These are phyloP conservation scores for Helicocarpus griseus DNA, from an alignment of 2,329 filamentous ascomycete species.

Conservation along the genomic window DNA sequence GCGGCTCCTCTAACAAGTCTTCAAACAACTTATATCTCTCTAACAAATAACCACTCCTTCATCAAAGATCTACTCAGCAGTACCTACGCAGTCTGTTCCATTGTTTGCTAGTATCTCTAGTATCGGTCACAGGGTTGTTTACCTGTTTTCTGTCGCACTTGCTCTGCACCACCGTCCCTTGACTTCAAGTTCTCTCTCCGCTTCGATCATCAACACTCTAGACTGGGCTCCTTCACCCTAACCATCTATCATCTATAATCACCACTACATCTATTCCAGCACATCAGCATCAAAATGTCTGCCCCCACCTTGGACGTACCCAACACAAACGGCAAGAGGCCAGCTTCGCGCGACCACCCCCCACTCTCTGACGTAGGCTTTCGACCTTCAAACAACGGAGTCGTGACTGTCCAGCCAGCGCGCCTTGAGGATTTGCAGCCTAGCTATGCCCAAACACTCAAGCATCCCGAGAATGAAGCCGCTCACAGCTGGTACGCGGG, in stretches of 20 bases:
- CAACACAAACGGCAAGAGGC: neutral
- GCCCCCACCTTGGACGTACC: neutral
- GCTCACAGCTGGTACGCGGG: conserved; percentile 80
- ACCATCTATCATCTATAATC: neutral
- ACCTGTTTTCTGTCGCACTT: no score
- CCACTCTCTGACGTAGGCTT: conserved; percentile 34
- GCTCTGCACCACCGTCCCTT: no score
- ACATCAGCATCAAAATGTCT: neutral
- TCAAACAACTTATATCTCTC: neutral
- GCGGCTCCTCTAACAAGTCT: neutral
- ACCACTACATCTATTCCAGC: neutral
- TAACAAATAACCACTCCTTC: no score
- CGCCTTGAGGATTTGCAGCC: conserved; percentile 75
- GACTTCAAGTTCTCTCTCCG: no score
- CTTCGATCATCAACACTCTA: no score
- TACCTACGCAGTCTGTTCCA: no score
- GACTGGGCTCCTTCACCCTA: no score
- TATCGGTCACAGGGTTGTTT: no score
- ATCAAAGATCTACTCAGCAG: no score
- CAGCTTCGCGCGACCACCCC: conserved; percentile 7
- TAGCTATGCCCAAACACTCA: conserved; percentile 60
- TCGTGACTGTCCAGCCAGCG: conserved; percentile 69
- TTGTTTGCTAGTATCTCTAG: no score
- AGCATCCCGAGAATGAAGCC: conserved; percentile 53
- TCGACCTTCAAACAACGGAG: conserved; percentile 35